phyloP scores from a whole-genome alignment of 352 stramenopile genomes.

The Plasmopara halstedii region DNA sequence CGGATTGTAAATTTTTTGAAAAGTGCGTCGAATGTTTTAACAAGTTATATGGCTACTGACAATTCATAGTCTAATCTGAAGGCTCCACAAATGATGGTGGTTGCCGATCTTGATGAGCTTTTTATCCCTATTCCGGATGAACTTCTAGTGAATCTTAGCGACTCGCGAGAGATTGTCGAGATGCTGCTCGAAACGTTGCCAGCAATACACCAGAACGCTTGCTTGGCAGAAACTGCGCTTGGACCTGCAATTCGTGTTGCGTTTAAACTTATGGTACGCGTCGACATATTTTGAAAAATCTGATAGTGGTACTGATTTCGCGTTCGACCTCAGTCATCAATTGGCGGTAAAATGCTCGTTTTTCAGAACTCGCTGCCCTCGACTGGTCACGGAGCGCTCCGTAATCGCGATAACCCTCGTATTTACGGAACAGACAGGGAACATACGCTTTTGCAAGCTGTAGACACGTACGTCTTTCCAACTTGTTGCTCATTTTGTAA shows the following conservation, averaged over 20 bases:
- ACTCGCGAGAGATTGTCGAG: conserved; percentile 92
- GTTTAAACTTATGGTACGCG: conserved; percentile 95
- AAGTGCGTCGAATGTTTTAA: no score
- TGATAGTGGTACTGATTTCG: conserved; percentile 4
- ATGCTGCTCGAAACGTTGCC: conserved; percentile 94
- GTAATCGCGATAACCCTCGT: conserved; percentile 79
- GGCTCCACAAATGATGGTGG: conserved; percentile 85
- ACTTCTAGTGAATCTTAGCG: conserved; percentile 96
- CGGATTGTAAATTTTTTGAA: conserved; percentile 29
- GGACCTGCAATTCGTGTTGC: conserved; percentile 91
- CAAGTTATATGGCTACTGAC: no score
- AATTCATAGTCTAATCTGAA: conserved; percentile 55
- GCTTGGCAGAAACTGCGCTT: conserved; percentile 69
- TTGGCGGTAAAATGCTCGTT: conserved; percentile 85
- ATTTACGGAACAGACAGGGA: conserved; percentile 83
- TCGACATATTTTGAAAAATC: background rate
- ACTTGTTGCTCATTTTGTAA: background rate
- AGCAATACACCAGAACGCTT: conserved; percentile 79
- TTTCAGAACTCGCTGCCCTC: conserved; percentile 83
- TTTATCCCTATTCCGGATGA: conserved; percentile 93
- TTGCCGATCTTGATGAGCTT: conserved; percentile 80
- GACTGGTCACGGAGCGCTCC: conserved; percentile 63
- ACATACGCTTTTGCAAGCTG: conserved; percentile 85
- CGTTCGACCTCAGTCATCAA: conserved; percentile 44
- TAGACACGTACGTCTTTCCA: conserved; percentile 54